Conservation (phyloP, 2,329 filamentous ascomycete species). For the Colletotrichum filicis region DNA sequence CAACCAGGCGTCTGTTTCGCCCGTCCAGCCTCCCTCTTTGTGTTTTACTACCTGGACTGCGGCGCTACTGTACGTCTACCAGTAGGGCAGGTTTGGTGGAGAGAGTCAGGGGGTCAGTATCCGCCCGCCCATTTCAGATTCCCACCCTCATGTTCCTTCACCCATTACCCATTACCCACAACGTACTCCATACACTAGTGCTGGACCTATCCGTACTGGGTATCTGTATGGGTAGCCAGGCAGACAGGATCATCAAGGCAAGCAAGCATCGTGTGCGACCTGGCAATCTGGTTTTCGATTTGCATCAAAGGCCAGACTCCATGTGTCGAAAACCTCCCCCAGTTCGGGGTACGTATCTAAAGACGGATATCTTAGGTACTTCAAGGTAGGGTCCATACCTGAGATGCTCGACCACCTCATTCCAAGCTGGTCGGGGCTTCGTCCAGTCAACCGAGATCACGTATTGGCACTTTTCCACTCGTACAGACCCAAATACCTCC, state of each 20-base stretch:
- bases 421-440: background rate
- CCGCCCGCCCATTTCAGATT: conserved; percentile 22
- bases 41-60: background rate
- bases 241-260: background rate
- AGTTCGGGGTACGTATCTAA: background rate
- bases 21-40: conserved; percentile 4
- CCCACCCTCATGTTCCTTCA: conserved; percentile 19
- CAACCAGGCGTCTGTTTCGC: conserved; percentile 10
- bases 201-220: too few species aligned
- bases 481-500: too few species aligned
- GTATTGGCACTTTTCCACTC: background rate
- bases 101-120: conserved; percentile 14
- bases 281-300: background rate
- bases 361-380: background rate
- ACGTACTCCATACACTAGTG: background rate
- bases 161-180: background rate
- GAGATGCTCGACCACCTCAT: background rate
- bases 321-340: background rate
- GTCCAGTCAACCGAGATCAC: background rate
- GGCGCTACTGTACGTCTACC: conserved; percentile 28
- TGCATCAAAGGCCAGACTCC: background rate
- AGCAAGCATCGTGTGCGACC: background rate
- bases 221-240: too few species aligned
- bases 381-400: too few species aligned
- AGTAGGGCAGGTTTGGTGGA: conserved; percentile 25